Evolutionary conservation across 192 early-diverging fungal genomes (phyloP).

Genomic region (Thoreauomyces humboldtii): DNA sequence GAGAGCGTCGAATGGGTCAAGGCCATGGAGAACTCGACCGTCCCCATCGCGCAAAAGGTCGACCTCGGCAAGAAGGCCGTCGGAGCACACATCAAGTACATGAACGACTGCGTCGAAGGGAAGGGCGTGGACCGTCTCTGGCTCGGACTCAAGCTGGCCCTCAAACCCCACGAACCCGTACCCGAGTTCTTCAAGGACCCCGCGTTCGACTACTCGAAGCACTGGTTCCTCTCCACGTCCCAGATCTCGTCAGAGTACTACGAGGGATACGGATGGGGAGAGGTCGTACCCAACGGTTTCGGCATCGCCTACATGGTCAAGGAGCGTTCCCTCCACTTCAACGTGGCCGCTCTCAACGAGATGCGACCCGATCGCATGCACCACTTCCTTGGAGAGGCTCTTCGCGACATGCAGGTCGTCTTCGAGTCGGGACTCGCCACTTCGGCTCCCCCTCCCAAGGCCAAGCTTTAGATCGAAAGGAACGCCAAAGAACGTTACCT

Average conservation of each 20-base stretch:
- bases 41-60: conserved; percentile 52
- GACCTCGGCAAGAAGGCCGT: conserved; percentile 73
- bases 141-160: conserved; percentile 77
- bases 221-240: conserved; percentile 92
- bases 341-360: conserved; percentile 72
- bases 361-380: conserved; percentile 69
- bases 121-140: conserved; percentile 90
- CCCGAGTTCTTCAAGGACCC: conserved; percentile 87
- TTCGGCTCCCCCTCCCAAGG: conserved; percentile 26
- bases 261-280: conserved; percentile 84
- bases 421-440: conserved; percentile 63
- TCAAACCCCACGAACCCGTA: conserved; percentile 72
- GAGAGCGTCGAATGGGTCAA: conserved; percentile 83
- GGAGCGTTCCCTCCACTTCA: conserved; percentile 80
- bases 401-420: conserved; percentile 78
- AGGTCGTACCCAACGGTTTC: conserved; percentile 84
- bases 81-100: conserved; percentile 74
- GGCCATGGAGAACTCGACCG: conserved; percentile 71
- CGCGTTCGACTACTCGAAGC: conserved; percentile 70
- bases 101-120: conserved; percentile 75
- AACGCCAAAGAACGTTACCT: too few relatives aligned
- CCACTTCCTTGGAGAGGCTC: conserved; percentile 82
- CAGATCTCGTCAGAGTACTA: conserved; percentile 90
- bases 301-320: conserved; percentile 95
- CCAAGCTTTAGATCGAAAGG: conserved; percentile 35